Percentiles rank a stretch among this genome's conserved stretches.
Conservation (phyloP, 2,329 filamentous ascomycete genomes). For the Colletotrichum shisoi region DNA sequence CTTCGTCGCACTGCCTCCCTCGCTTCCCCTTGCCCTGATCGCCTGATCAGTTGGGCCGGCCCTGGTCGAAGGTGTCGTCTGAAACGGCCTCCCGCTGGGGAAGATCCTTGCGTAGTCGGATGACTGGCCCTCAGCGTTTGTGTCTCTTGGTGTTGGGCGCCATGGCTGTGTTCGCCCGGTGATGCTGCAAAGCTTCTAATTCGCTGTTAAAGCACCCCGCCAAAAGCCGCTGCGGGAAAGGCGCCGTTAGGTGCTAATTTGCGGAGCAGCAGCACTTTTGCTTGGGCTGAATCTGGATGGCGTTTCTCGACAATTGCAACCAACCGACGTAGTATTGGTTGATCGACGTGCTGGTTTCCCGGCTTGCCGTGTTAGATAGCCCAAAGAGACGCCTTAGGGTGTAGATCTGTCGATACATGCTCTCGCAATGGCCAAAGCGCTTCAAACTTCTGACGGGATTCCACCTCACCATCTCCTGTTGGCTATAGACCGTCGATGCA, state of each 20-base stretch:
- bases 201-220: conserved; percentile 1
- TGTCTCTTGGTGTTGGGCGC: not conserved
- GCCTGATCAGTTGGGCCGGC: too few species aligned
- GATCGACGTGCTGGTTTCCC: not conserved
- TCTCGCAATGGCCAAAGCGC: conserved; percentile 8
- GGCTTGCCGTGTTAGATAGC: not conserved
- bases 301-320: not conserved
- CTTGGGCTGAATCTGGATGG: not conserved
- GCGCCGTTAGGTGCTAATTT: not conserved
- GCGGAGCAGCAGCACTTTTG: not conserved
- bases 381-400: not conserved
- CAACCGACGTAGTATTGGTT: not conserved
- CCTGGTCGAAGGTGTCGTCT: conserved; percentile 18
- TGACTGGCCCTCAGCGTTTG: conserved; percentile 21
- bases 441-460: not conserved
- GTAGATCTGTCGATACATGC: not conserved
- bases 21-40: too few species aligned
- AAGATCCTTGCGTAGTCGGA: conserved; percentile 25
- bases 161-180: conserved; percentile 28
- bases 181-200: too few species aligned
- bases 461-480: not conserved
- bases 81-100: conserved; percentile 33
- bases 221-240: conserved; percentile 4
- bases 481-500: too few species aligned
- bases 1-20: conserved; percentile 14